Base-by-base conservation (phyloP, 768 basidiomycete species). In the Tylopilus sp. region DNA sequence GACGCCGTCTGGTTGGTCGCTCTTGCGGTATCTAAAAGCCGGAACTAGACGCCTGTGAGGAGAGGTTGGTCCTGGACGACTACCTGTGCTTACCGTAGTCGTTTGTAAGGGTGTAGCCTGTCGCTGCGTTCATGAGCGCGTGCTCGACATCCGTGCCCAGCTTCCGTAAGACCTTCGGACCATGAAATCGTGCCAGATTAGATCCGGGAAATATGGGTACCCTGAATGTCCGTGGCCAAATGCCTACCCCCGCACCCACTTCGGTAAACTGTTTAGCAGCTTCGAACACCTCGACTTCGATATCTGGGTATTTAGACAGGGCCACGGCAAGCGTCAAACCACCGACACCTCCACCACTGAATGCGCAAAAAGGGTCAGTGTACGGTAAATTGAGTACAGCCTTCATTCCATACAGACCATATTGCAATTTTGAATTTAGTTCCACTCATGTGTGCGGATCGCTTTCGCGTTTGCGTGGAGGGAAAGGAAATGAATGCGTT, bases 171-270 rank as follows among this genome's bases (percentile, higher is more conserved):
- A 68, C 56, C 64, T 66, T 52, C n/a, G 35, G 17, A 18, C 35
- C 35, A 18, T 54, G n/a, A 43, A 11, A 3, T 10, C 13, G 15
- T n/a, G 23, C 8, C 40, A 13, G 7, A 40, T 2, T 6, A 40
- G 10, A 2, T 26, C 21, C 7, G 15, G 15, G 20, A 22, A 22
- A 36, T 31, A 22, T 2, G 7, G 10, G 12, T 7, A 69, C 71
- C 69, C 60, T 51, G 58, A 69, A 45, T 35, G 20, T 55, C 17
- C 75, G 66, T 15, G 68, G 69, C 74, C 72, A 77, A 31, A 70
- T 59, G 4, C 78, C 79, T 47, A 85, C 73, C n/a, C 83, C 83
- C 17, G 81, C 82, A n/a, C 83, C 83, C 22, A 82, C 38, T 64
- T 83, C 82, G 22, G 73, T 66, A 39, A 83, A 73, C 47, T 74